Evolutionary conservation across 805 yeast genomes (phyloP).

Genomic region (Saccharomyces mikatae): DNA sequence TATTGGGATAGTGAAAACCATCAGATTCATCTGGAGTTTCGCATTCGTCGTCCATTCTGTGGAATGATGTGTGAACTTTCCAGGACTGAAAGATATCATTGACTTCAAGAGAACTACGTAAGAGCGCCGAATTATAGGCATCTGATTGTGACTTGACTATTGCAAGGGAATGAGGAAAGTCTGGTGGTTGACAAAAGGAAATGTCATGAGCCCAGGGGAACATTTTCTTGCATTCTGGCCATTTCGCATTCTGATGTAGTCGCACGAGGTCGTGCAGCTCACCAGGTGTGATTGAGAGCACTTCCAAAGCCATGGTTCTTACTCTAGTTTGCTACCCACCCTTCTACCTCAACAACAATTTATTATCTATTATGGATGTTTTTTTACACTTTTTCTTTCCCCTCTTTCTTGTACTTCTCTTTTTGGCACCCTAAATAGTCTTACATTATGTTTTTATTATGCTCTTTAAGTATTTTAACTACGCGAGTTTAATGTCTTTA

Average conservation of each 20-base stretch:
- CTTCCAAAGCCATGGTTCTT: neutral
- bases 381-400: neutral
- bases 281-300: slow-evolving; percentile 2
- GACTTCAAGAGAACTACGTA: slow-evolving; percentile 47
- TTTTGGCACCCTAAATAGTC: neutral
- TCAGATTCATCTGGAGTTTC: neutral
- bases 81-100: slow-evolving; percentile 45
- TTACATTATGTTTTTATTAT: neutral
- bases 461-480: neutral
- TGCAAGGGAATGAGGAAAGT: slow-evolving; percentile 36
- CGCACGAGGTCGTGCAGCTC: slow-evolving; percentile 8
- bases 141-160: slow-evolving; percentile 25
- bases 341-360: neutral
- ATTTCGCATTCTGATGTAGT: slow-evolving; percentile 16
- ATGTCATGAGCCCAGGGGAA: slow-evolving; percentile 92
- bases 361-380: neutral
- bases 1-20: slow-evolving; percentile 5
- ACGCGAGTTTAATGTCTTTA: neutral
- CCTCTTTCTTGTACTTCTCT: neutral
- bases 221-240: slow-evolving; percentile 60
- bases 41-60: slow-evolving; percentile 2
- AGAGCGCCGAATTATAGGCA: slow-evolving; percentile 29
- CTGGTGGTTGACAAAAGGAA: slow-evolving; percentile 48
- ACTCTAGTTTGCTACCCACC: neutral
- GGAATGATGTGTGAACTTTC: slow-evolving; percentile 10